Evolutionary conservation across 495 filamentous ascomycete genomes (phyloP).

Genomic region (Neurospora tetrasperma): DNA sequence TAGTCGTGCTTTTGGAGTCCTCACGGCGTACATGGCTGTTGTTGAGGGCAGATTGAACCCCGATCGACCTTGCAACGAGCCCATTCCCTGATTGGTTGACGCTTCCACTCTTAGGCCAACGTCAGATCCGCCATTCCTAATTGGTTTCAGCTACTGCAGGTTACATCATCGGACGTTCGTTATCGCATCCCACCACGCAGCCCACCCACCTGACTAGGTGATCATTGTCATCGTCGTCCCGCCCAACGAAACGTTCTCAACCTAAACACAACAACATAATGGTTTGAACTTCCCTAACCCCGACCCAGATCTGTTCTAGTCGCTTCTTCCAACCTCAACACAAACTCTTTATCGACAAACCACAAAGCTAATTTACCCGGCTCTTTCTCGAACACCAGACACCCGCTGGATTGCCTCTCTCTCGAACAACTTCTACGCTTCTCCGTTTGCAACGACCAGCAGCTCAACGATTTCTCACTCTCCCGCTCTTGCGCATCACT

Average conservation of each 20-base stretch:
- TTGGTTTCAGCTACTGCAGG: constrained; percentile 1
- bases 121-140: background rate
- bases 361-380: background rate
- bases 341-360: background rate
- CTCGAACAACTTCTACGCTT: background rate
- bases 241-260: background rate
- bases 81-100: background rate
- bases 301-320: background rate
- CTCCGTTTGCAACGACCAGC: background rate
- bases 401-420: background rate
- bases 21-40: background rate
- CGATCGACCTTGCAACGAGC: background rate
- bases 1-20: no score
- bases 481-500: background rate
- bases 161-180: constrained; percentile 15
- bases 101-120: background rate
- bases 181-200: background rate
- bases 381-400: background rate
- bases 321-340: background rate
- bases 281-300: background rate
- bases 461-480: background rate
- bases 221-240: background rate
- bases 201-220: background rate
- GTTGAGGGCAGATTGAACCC: background rate
- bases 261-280: constrained; percentile 3